Evolutionary conservation across 2,329 filamentous ascomycete species (phyloP), one percentile per base, ranked within the genome.

Genomic region (Fonsecaea pedrosoi): DNA sequence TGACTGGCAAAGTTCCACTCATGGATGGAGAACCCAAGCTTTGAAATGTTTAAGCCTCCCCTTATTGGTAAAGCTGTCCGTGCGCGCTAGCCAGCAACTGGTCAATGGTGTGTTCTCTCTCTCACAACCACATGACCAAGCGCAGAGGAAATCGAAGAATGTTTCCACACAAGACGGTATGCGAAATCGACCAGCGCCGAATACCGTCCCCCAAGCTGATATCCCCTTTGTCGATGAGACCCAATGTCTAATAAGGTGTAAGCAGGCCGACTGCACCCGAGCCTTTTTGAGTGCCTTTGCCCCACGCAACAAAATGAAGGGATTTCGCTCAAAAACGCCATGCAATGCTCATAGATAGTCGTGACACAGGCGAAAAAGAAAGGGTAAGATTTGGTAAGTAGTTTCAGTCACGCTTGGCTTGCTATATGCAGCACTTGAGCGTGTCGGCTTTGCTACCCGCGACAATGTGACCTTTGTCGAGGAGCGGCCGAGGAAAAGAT

Each of bases 341-440:
- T 71, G 71, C 71, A 71, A 72, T 72, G 71, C 71, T 72, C 71
- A 64, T 72, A 64, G 65, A 68, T 68, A 70, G 65, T 70, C 68
- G 68, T 70, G 56, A 70, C 68, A 70, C 59, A 60, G 62, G 58
- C 59, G 50, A 63, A 64, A 63, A 68, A 69, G 18, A 25, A 50
- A 50, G 18, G 18, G 57, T 57, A 68, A 65, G 55, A 69, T 63
- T 55, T 62, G 64, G 60, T 48, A 18, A 57, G 66, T 60, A 32
- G 53, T 50, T 42, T 62, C 42, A 42, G 48, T 45, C 48, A 57
- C 54, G 60, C 60, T 53, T 50, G 42, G 57, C 30, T 54, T 60
- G 59, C 35, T 32, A 34, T 35, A 62, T 30, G 54, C 60, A 64
- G 32, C 15, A 60, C 50, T 42, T 53, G 15, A 62, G 63, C 65